Conservation (phyloP, 1,284 basidiomycete species). For the Tremellales sp. region DNA sequence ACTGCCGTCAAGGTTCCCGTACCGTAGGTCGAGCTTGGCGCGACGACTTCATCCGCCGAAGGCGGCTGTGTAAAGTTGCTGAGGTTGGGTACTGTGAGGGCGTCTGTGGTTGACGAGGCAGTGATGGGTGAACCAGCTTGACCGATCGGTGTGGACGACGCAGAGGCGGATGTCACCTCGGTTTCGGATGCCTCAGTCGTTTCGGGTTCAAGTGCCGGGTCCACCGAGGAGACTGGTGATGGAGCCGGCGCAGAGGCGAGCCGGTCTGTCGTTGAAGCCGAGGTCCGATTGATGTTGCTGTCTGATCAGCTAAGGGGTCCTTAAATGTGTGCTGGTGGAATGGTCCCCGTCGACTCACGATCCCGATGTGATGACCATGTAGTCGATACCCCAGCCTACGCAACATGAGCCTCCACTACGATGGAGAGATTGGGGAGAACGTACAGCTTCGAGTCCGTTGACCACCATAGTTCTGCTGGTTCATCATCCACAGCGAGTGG, state of each 20-base stretch:
- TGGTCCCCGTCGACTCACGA: no score
- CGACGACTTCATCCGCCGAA: neutral
- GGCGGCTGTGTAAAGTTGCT: neutral
- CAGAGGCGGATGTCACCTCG: neutral
- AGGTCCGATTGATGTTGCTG: no score
- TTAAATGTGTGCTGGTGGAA: no score
- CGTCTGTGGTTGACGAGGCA: neutral
- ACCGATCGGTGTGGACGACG: neutral
- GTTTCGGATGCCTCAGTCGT: neutral
- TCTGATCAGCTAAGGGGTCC: no score
- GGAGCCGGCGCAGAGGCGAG: no score
- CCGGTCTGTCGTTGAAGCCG: no score
- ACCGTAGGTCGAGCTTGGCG: neutral
- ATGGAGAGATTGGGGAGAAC: no score
- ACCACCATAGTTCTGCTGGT: neutral
- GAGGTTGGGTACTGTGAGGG: neutral
- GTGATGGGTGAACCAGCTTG: neutral
- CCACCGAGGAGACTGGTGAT: neutral
- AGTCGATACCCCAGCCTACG: neutral
- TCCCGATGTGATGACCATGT: no score
- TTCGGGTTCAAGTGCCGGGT: neutral
- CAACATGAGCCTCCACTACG: no score
- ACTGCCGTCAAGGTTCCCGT: neutral
- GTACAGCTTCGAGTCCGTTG: neutral
- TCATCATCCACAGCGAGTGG: neutral